Evolutionary conservation across 345 rosid genomes (phyloP).

Genomic region (Geranium brycei): DNA sequence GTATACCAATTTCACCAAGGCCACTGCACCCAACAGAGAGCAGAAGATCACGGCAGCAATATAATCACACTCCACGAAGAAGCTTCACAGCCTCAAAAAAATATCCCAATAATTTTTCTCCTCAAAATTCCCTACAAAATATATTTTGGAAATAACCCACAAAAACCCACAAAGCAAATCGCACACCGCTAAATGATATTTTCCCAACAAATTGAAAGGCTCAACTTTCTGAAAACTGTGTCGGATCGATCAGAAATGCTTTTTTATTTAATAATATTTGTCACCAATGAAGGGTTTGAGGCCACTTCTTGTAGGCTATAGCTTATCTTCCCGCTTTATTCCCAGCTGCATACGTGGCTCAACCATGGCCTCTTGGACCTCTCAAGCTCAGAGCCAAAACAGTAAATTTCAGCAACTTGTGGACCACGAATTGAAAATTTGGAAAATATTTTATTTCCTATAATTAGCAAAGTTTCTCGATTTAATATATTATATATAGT

Average conservation of each 20-base stretch:
- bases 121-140: not conserved
- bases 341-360: conserved; percentile 3
- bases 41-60: conserved; percentile 49
- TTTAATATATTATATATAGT: no score
- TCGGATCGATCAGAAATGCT: not conserved
- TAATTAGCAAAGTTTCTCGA: not conserved
- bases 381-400: not conserved
- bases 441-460: not conserved
- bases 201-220: not conserved
- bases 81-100: conserved; percentile 47
- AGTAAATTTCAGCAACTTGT: not conserved
- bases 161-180: not conserved
- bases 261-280: not conserved
- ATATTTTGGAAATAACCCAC: not conserved
- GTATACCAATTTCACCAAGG: conserved; percentile 27
- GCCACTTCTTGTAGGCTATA: not conserved
- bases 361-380: not conserved
- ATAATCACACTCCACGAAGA: conserved; percentile 13
- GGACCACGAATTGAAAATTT: conserved; percentile 2
- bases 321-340: conserved; percentile 6
- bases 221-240: not conserved
- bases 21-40: conserved; percentile 37
- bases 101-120: conserved; percentile 21
- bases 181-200: not conserved
- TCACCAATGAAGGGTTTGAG: not conserved